phyloP scores from a whole-genome alignment of 257 asterid genomes.

The Solanum piurae region DNA sequence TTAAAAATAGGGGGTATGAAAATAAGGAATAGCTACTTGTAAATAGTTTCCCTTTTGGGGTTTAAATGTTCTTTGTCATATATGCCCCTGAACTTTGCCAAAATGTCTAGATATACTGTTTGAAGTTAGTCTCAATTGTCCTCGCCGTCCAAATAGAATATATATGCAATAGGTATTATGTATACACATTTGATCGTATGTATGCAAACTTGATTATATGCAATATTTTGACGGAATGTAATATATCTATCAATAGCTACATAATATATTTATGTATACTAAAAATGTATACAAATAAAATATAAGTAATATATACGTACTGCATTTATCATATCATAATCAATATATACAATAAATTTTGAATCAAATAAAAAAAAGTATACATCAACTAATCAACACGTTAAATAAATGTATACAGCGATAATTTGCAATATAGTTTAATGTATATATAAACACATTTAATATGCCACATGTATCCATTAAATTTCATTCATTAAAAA shows the following conservation, averaged over 20 bases:
- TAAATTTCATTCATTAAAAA: neutral
- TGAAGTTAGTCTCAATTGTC: neutral
- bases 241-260: neutral
- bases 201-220: neutral
- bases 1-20: no score
- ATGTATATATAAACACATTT: no score
- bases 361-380: neutral
- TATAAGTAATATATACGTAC: no score
- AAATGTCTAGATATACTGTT: neutral
- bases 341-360: no score
- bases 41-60: no score
- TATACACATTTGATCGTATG: neutral
- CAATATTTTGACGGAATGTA: neutral
- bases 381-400: neutral
- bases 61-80: no score
- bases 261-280: neutral
- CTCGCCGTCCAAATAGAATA: neutral
- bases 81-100: no score
- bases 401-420: neutral
- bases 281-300: neutral
- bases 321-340: neutral
- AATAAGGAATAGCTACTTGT: no score
- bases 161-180: neutral
- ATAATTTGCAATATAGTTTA: no score
- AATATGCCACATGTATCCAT: neutral